These are phyloP conservation scores for Fusarium sublunatum DNA, from an alignment of 2,329 filamentous ascomycete genomes.

Conservation along the genomic window DNA sequence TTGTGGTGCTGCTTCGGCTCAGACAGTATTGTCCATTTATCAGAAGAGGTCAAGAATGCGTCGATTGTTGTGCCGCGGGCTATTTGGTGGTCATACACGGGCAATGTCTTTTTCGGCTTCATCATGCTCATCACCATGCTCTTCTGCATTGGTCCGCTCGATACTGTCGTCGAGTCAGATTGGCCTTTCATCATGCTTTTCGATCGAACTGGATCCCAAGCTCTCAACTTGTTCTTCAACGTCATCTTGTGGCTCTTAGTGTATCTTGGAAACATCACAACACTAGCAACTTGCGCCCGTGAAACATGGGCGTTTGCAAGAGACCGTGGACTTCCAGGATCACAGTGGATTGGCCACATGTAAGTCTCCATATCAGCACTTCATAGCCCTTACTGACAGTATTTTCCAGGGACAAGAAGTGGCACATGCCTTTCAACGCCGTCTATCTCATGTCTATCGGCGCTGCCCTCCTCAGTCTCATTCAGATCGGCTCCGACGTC, in stretches of 20 bases:
- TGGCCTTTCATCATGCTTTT: conserved; percentile 26
- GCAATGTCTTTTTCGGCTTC: conserved; percentile 23
- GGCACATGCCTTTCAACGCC: conserved; percentile 30
- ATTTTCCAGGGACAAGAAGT: conserved; percentile 14
- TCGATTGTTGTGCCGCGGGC: conserved; percentile 12
- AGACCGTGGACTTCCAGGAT: conserved; percentile 25
- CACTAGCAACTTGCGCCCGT: conserved; percentile 27
- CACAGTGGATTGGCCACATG: conserved; percentile 27
- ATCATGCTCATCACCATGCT: conserved; percentile 34
- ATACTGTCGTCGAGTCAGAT: conserved; percentile 10
- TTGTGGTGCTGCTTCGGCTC: conserved; percentile 32
- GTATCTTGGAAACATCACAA: conserved; percentile 24
- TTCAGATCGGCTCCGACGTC: conserved; percentile 26
- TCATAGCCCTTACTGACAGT: rapidly evolving
- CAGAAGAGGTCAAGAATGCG: conserved; percentile 25
- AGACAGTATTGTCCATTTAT: conserved; percentile 26
- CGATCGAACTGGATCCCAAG: conserved; percentile 17
- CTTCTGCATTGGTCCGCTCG: conserved; percentile 28
- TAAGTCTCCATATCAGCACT: rapidly evolving
- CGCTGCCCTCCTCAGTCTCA: conserved; percentile 19
- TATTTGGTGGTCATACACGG: conserved; percentile 27
- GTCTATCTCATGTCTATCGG: conserved; percentile 31
- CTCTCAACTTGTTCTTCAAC: conserved; percentile 23
- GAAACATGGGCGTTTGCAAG: conserved; percentile 26
- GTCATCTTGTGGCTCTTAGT: conserved; percentile 26